Base-by-base conservation (phyloP, 257 asterid genomes). In the Solanum microdontum region DNA sequence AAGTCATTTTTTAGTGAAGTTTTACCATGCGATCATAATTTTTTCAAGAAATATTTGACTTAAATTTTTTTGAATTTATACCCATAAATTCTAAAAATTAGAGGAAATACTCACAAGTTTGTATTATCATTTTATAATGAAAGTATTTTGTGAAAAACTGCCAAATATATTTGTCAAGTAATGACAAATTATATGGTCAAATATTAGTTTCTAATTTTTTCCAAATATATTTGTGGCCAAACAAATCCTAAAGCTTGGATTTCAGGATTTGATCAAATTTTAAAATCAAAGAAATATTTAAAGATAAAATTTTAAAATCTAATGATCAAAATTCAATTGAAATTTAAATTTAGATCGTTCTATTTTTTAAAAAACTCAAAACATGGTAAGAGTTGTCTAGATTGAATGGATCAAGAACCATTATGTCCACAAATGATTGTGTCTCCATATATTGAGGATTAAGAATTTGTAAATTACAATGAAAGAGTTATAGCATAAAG, bases 361-460 rank as follows among this genome's bases (percentile, higher is more conserved):
- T 55, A 17, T 2, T 6, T 7, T 55, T 6, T 0, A 0, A 0
- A 2, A 55, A 19, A 55, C 10, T 55, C 64, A 55, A 17, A 45
- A 7, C 0, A 55, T 4, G 9, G 1, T 17, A 51, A 51, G 4
- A 17, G 0, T 17, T 17, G 62, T 51, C 28, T 62, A n/a, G 14
- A 23, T 62, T 68, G 36, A 68, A 26, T 26, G 4, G 0, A 68
- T 26, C 2, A 7, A 68, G 4, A 66, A 68, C 21, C 5, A 3
- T 68, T 4, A 13, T 13, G 9, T 12, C 21, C 37, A 68, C 9
- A 26, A 28, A 68, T 28, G 4, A 28, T 26, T 6, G 74, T 26
- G 4, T 26, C 21, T 13, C 10, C 2, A 12, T 26, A 28, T 68
- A 13, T 68, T 68, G 19, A 68, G 36, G 36, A 13, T 64, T 11